Evolutionary conservation across 2,329 filamentous ascomycete genomes (phyloP), one percentile per base, ranked within the genome.

Genomic region (Tolypocladium nubicola): DNA sequence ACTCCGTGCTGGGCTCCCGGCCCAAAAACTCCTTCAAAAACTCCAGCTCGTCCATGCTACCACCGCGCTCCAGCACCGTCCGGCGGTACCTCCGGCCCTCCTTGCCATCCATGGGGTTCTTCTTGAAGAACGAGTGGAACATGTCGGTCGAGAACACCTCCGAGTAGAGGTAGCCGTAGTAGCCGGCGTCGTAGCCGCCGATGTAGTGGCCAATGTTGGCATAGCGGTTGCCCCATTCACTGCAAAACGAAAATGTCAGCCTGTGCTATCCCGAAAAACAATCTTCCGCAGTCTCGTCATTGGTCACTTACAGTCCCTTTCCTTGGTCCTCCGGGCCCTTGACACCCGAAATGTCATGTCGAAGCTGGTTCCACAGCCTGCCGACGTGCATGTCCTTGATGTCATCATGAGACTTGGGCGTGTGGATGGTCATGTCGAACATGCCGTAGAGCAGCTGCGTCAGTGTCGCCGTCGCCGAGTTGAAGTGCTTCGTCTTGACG

Each of bases 121-220:
- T 77, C 75, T 87, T 86, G 75, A 94, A 94, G 52, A 88, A 85
- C 0, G 81, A 81, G 73, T 89, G 85, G 77, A 93, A 95, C 88
- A 95, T 93, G 71, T 95, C 89, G 33, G 87, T 82, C 26, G 85
- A 89, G 73, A 92, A 94, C 21, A 94, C 90, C 70, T 90, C 82
- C 1, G 86, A 90, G 61, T 82, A 87, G 39, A 87, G 74, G 67
- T 87, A 88, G 64, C 84, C 84, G 70, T 94, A 94, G 75, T 93
- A 93, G 49, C 89, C 88, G 37, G 89, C 89, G 70, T 93, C 89
- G 66, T 94, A 94, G 2, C 89, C 89, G 56, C 88, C 88, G 59
- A 93, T 89, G 61, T 93, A 77, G 71, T 94, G 89, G 19, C 89
- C 88, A 66, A 94, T 92, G 0, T 85, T 90, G 7, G 88, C 87